A percentile compares a stretch with the other conserved stretches of the same genome.
Evolutionary conservation across 768 basidiomycete species (phyloP).

Genomic region (Mycena belliarum): DNA sequence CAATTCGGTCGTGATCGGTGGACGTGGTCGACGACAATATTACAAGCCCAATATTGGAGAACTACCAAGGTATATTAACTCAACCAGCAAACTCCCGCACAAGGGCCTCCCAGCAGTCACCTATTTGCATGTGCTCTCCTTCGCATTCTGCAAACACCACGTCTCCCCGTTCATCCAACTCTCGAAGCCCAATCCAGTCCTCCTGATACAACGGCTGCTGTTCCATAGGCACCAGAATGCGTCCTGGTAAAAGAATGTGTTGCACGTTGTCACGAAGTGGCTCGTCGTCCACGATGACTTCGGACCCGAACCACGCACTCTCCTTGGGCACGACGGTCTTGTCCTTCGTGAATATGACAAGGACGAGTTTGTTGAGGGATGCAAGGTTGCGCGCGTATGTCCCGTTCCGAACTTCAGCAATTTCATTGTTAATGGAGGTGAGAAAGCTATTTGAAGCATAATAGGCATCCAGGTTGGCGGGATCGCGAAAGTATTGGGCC

Average conservation of each 20-base stretch:
- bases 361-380: slow-evolving; percentile 65
- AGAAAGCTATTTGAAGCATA: slow-evolving; percentile 66
- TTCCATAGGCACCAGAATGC: slow-evolving; percentile 65
- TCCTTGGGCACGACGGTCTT: slow-evolving; percentile 83
- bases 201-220: slow-evolving; percentile 71
- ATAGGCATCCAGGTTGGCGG: slow-evolving; percentile 57
- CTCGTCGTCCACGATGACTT: slow-evolving; percentile 46
- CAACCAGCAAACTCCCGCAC: slow-evolving; percentile 37
- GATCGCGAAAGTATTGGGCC: slow-evolving; percentile 90
- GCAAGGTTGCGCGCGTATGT: slow-evolving; percentile 64
- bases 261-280: slow-evolving; percentile 5
- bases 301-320: slow-evolving; percentile 84
- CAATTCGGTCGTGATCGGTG: too few relatives aligned
- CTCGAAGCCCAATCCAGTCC: slow-evolving; percentile 80
- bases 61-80: too few relatives aligned
- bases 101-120: slow-evolving; percentile 60
- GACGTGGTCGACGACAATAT: too few relatives aligned
- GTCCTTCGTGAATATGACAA: slow-evolving; percentile 74
- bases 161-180: slow-evolving; percentile 65
- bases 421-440: slow-evolving; percentile 78
- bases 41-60: too few relatives aligned
- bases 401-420: slow-evolving; percentile 49
- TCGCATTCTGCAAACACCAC: slow-evolving; percentile 65
- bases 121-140: slow-evolving; percentile 76
- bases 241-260: slow-evolving; percentile 11